Base-by-base conservation (phyloP, 176 grass and related monocot genomes). In the Cocos nucifera region DNA sequence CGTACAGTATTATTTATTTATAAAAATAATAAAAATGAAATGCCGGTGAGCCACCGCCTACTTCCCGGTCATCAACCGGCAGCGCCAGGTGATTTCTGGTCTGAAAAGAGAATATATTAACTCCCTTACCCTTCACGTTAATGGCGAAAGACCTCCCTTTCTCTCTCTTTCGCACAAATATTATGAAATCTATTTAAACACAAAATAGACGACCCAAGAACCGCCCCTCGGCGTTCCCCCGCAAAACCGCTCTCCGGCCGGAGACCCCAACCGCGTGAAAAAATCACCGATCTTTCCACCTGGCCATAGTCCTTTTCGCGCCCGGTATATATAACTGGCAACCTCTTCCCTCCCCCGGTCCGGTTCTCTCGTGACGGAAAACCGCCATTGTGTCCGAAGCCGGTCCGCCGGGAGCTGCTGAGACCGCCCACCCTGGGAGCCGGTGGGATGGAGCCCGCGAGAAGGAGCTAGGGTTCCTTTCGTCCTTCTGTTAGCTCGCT, bases 121-220 rank as follows among this genome's bases (percentile, higher is more conserved):
- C 35, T 44, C 35, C 9, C 35, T 14, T 44, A 15, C 71, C 20
- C 65, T 19, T n/a, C n/a, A 58, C 56, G 44, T 76, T 67, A 76
- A 68, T 76, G 53, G 73, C 55, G 22, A 68, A 76, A 76, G 73
- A 76, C 68, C 49, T 59, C 57, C 22, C 7, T 27, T 6, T 53
- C 22, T 12, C 56, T 18, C 17, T 52, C 22, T 32, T 49, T 53
- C 32, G 48, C 61, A 50, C 77, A 12, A 44, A 9, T 44, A 12
- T 44, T 44, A 44, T 12, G 35, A 44, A 44, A 44, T 14, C 35
- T 44, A 44, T 44, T 44, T 44, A 44, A 44, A 44, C 35, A 9
- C 8, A 44, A 44, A 44, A 44, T 39, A 44, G 35, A 12, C 35
- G 2, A 3, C 35, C 32, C 9, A 14, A 44, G 6, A 44, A 44